Evolutionary conservation across 805 yeast species (phyloP), one percentile per base, ranked within the genome.

Genomic region (Lachancea waltii): DNA sequence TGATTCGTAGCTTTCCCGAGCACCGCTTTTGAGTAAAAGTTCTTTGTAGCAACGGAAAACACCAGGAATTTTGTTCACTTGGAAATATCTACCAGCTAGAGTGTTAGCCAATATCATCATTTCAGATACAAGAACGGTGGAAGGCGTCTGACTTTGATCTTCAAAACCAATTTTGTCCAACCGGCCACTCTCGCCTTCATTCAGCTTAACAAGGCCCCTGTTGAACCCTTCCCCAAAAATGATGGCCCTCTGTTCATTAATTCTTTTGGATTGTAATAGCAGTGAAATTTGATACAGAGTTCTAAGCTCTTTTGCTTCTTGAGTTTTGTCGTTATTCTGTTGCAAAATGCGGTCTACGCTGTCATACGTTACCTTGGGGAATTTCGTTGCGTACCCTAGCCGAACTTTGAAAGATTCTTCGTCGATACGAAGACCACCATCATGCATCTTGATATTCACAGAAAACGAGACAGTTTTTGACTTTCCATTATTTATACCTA

Each of bases 61-160:
- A 8, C 79, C 75, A 2, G 81, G 77, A 7, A 77, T 68, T 0
- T 61, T 49, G 28, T 72, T 60, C 4, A 56, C 46, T 2, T 45
- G 30, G 11, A 80, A 72, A 47, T 66, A 70, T 2, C 56, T 42
- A 1, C 82, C 82, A 1, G 77, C 68, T 3, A 79, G 60, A n/a
- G 70, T 63, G 54, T 86, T 87, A 1, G 92, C 86, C 31, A 75
- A 62, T 17, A 89, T 72, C 98, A 90, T 90, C 34, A 83, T 57
- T 54, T 90, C 95, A 1, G 90, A 72, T 2, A 90, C 97, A 18
- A 90, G 64, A 2, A 67, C 51, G 27, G 75, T 77, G 0, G 95
- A 78, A 24, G 67, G 62, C 0, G 77, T 54, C 13, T 54, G 53
- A n/a, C 19, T 25, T 22, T 51, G 53, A 23, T 56, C 51, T 15